Conservation (phyloP, 2,329 filamentous ascomycete genomes). For the Pseudogymnoascus sp. region DNA sequence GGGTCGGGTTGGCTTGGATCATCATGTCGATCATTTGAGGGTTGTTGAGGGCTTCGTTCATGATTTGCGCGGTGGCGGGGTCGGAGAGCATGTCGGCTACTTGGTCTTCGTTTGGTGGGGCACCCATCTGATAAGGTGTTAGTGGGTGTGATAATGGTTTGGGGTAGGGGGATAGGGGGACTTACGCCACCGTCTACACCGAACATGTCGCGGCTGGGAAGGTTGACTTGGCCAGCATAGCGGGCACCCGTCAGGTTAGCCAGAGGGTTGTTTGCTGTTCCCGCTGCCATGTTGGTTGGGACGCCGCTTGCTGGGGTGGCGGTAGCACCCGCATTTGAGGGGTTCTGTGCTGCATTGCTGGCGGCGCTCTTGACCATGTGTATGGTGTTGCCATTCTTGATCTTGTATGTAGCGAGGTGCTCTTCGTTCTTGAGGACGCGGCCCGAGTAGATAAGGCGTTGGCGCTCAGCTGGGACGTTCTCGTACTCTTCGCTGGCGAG, state of each 20-base stretch:
- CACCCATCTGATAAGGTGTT: slow-evolving; percentile 64
- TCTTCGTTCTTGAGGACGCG: slow-evolving; percentile 95
- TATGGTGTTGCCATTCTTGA: slow-evolving; percentile 91
- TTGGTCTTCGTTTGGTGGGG: slow-evolving; percentile 70
- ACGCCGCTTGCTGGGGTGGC: slow-evolving; percentile 47
- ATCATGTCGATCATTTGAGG: slow-evolving; percentile 92
- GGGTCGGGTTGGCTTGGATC: slow-evolving; percentile 82
- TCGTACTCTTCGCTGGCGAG: slow-evolving; percentile 74
- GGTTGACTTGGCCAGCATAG: slow-evolving; percentile 83
- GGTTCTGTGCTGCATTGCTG: slow-evolving; percentile 49
- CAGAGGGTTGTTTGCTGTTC: slow-evolving; percentile 78
- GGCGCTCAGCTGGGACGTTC: slow-evolving; percentile 76
- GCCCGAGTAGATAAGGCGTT: slow-evolving; percentile 95
- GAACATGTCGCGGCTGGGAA: slow-evolving; percentile 82
- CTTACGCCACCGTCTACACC: slow-evolving; percentile 89
- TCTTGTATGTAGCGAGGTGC: slow-evolving; percentile 76
- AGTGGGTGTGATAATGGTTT: slow-evolving; percentile 15
- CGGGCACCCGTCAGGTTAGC: slow-evolving; percentile 85
- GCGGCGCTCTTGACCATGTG: slow-evolving; percentile 95
- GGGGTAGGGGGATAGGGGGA: slow-evolving; percentile 21
- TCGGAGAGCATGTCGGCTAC: slow-evolving; percentile 81
- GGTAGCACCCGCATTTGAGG: slow-evolving; percentile 35
- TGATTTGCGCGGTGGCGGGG: slow-evolving; percentile 73
- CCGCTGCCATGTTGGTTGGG: slow-evolving; percentile 70
- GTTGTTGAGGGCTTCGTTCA: slow-evolving; percentile 94